Evolutionary conservation across 2,329 filamentous ascomycete species (phyloP).

Genomic region (Exophiala calicioides): DNA sequence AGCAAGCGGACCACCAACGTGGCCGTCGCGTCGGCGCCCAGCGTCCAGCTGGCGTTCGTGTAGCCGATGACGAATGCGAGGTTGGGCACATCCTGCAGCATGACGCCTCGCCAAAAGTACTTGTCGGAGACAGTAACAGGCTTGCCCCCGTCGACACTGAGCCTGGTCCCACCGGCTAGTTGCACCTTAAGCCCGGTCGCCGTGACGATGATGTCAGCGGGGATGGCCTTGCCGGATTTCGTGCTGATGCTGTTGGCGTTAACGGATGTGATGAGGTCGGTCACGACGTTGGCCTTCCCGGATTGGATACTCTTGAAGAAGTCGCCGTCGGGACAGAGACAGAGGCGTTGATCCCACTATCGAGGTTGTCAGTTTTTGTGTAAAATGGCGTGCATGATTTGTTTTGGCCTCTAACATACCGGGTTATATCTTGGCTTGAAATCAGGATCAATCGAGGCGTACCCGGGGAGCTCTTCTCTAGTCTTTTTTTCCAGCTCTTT

Average conservation of each 20-base stretch:
- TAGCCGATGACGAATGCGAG: conserved; percentile 44
- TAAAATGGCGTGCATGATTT: no score
- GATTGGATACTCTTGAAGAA: conserved; percentile 56
- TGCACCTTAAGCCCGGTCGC: conserved; percentile 45
- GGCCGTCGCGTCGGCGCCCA: conserved; percentile 46
- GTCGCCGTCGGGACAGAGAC: conserved; percentile 63
- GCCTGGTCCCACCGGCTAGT: conserved; percentile 38
- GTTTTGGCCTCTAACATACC: no score
- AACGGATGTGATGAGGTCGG: conserved; percentile 55
- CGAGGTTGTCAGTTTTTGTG: no score
- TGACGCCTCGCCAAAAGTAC: no score
- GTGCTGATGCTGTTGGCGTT: conserved; percentile 52
- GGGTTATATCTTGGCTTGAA: conserved; percentile 66
- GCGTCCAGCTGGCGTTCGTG: conserved; percentile 46
- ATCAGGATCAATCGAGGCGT: conserved; percentile 58
- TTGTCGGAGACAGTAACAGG: conserved; percentile 36
- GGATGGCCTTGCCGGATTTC: conserved; percentile 42
- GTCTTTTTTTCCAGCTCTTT: neutral
- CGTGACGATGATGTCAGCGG: conserved; percentile 45
- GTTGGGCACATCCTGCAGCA: no score
- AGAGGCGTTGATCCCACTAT: conserved; percentile 77
- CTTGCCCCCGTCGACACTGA: conserved; percentile 43
- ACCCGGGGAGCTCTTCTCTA: conserved; percentile 2
- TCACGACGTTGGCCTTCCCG: conserved; percentile 56
- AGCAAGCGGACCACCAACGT: conserved; percentile 41